A percentile compares a stretch with the other conserved stretches of the same genome.
phyloP scores from a whole-genome alignment of 257 asterid species.

The Solanum clarkiae region DNA sequence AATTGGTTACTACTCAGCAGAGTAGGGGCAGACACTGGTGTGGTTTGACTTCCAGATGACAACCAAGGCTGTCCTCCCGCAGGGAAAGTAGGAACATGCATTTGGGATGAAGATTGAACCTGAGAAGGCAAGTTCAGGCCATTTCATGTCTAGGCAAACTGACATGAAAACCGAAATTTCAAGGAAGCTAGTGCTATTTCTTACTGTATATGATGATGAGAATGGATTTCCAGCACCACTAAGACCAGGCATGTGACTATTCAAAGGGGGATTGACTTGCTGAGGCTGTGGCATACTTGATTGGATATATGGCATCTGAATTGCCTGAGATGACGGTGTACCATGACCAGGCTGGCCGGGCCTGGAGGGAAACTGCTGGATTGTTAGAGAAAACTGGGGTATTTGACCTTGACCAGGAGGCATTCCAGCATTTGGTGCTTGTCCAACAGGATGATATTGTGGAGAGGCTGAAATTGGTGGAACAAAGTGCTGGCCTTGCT shows the following conservation, averaged over 20 bases:
- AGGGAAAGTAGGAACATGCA: slow-evolving; percentile 41
- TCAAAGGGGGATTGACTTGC: slow-evolving; percentile 23
- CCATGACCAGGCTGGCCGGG: slow-evolving; percentile 46
- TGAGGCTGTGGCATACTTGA: slow-evolving; percentile 53
- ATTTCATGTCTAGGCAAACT: slow-evolving; percentile 50
- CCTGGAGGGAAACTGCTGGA: slow-evolving; percentile 55
- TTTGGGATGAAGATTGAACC: slow-evolving; percentile 55
- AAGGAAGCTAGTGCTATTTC: slow-evolving; percentile 8
- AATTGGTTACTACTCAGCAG: slow-evolving; percentile 43
- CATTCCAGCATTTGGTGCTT: slow-evolving; percentile 42
- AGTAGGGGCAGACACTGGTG: slow-evolving; percentile 42
- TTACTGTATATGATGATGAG: slow-evolving; percentile 58
- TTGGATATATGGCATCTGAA: slow-evolving; percentile 29
- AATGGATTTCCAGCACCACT: slow-evolving; percentile 46
- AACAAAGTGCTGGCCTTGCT: slow-evolving; percentile 50
- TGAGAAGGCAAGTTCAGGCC: slow-evolving; percentile 35
- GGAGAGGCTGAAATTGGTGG: slow-evolving; percentile 39
- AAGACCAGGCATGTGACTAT: slow-evolving; percentile 15
- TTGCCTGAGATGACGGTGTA: slow-evolving; percentile 34
- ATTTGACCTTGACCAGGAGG: slow-evolving; percentile 55
- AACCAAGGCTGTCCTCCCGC: slow-evolving; percentile 56
- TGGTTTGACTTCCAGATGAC: slow-evolving; percentile 46
- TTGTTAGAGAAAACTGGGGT: slow-evolving; percentile 60
- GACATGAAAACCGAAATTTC: slow-evolving; percentile 16
- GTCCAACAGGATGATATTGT: slow-evolving; percentile 63